Percentiles rank a stretch among this genome's conserved stretches.
phyloP scores from a whole-genome alignment of 148 eudicot genomes.

The Silene uniflora region DNA sequence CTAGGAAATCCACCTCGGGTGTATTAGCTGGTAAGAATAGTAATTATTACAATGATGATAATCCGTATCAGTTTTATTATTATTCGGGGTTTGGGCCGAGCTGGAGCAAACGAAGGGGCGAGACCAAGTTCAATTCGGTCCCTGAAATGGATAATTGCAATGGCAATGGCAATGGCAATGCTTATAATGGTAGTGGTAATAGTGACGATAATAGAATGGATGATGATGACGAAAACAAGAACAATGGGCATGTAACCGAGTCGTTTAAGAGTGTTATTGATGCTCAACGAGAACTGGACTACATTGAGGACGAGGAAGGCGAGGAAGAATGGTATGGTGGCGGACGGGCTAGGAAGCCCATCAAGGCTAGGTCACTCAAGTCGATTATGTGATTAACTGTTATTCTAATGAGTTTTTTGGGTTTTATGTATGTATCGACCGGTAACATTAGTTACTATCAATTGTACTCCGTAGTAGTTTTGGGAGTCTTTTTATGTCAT shows the following conservation, averaged over 20 bases:
- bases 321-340: constrained; percentile 4
- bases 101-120: constrained; percentile 11
- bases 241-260: background rate
- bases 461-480: background rate
- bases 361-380: constrained; percentile 56
- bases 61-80: constrained; percentile 53
- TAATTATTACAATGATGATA: background rate
- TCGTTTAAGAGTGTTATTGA: background rate
- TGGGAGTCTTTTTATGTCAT: background rate
- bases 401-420: background rate
- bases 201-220: background rate
- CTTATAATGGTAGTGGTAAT: background rate
- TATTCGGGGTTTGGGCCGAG: constrained; percentile 74
- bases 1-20: constrained; percentile 18
- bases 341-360: constrained; percentile 38
- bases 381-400: constrained; percentile 38
- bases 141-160: background rate
- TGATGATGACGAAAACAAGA: background rate
- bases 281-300: constrained; percentile 12
- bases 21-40: background rate
- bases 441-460: background rate
- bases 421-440: background rate
- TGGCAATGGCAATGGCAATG: background rate
- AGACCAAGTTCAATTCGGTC: background rate
- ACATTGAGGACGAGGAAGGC: constrained; percentile 24